These are phyloP conservation scores for Lentinula novae-zelandiae DNA, from an alignment of 1,284 basidiomycete species.

Conservation along the genomic window DNA sequence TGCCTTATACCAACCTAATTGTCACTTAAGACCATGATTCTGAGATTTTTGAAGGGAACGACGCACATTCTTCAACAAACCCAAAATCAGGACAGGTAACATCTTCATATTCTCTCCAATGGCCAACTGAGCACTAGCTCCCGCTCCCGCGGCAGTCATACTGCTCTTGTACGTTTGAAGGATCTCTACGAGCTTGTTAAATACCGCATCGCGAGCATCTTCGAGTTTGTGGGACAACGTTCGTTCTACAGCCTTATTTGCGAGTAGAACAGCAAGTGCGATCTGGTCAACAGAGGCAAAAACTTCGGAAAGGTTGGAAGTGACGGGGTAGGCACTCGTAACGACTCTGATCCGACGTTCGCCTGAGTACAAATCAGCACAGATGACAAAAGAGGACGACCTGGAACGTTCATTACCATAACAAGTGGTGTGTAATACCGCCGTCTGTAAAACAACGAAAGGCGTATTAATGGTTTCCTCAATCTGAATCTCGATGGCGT, in stretches of 20 bases:
- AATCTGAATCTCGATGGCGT: constrained; percentile 95
- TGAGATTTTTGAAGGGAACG: neutral
- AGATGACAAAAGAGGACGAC: neutral
- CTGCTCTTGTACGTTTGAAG: constrained; percentile 92
- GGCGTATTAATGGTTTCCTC: constrained; percentile 93
- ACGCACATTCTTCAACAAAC: constrained; percentile 89
- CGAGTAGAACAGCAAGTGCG: constrained; percentile 85
- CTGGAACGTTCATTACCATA: constrained; percentile 53
- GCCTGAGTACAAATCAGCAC: constrained; percentile 34
- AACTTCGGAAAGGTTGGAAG: constrained; percentile 88
- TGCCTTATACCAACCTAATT: constrained; percentile 86
- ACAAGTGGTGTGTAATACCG: constrained; percentile 94
- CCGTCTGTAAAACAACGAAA: constrained; percentile 95
- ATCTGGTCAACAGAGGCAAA: constrained; percentile 95
- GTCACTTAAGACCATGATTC: neutral
- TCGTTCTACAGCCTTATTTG: constrained; percentile 97
- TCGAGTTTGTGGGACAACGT: constrained; percentile 89
- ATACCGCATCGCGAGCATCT: constrained; percentile 88
- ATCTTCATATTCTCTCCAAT: constrained; percentile 93
- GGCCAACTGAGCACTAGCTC: constrained; percentile 92
- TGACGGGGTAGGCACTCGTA: constrained; percentile 91
- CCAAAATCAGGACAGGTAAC: constrained; percentile 87
- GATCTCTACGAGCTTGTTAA: constrained; percentile 90
- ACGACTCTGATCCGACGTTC: constrained; percentile 96
- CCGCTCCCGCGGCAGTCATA: constrained; percentile 91